Conservation (phyloP, 2,329 filamentous ascomycete species). For the Ophidiomyces ophidiicola region DNA sequence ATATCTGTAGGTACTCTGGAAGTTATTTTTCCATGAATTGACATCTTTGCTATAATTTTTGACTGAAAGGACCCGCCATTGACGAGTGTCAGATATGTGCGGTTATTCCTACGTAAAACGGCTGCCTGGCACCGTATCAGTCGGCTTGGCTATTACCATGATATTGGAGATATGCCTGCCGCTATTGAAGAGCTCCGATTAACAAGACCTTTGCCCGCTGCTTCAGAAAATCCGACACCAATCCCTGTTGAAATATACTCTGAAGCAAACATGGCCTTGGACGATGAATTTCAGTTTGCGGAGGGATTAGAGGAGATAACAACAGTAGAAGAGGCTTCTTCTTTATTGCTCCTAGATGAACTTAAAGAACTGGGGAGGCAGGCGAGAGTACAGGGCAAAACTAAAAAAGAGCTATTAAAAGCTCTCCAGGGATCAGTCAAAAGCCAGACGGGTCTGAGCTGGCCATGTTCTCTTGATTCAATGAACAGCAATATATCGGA, state of each 20-base stretch:
- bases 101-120: slow-evolving; percentile 83
- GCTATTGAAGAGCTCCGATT: slow-evolving; percentile 56
- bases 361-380: slow-evolving; percentile 75
- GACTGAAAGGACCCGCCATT: slow-evolving; percentile 1
- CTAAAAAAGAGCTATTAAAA: slow-evolving; percentile 65
- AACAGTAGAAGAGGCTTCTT: slow-evolving; percentile 70
- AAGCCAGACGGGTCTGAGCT: slow-evolving; percentile 63
- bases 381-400: slow-evolving; percentile 74
- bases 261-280: slow-evolving; percentile 40
- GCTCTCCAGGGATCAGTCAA: slow-evolving; percentile 63
- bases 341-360: slow-evolving; percentile 74
- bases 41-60: neutral
- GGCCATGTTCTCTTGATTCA: slow-evolving; percentile 32
- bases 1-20: slow-evolving; percentile 55
- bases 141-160: slow-evolving; percentile 65
- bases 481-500: neutral
- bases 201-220: slow-evolving; percentile 42
- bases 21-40: neutral
- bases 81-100: slow-evolving; percentile 56
- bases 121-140: slow-evolving; percentile 78
- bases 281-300: slow-evolving; percentile 59
- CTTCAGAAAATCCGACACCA: slow-evolving; percentile 21
- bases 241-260: slow-evolving; percentile 40
- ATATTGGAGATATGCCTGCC: slow-evolving; percentile 60
- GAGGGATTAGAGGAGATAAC: slow-evolving; percentile 66